These are phyloP conservation scores for Elaeagnus macrophylla DNA, from an alignment of 306 rosid genomes.

Conservation along the genomic window DNA sequence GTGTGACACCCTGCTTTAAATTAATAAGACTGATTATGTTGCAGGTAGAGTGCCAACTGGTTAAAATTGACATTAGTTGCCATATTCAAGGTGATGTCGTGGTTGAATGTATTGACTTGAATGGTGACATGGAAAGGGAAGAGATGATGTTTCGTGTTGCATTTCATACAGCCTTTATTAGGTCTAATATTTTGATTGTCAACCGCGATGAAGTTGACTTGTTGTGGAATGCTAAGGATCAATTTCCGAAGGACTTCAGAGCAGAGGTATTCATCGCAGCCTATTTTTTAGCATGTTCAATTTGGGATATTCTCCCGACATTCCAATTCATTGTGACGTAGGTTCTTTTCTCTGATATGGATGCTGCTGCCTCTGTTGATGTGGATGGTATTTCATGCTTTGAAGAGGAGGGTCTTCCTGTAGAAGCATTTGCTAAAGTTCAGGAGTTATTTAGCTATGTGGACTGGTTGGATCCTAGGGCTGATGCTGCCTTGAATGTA, in stretches of 20 bases:
- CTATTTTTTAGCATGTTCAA: slow-evolving; percentile 11
- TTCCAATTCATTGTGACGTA: slow-evolving; percentile 34
- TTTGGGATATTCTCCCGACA: slow-evolving; percentile 14
- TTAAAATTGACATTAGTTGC: slow-evolving; percentile 79
- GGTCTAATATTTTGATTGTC: slow-evolving; percentile 85
- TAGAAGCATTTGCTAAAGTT: slow-evolving; percentile 90
- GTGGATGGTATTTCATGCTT: slow-evolving; percentile 44
- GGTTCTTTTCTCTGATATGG: slow-evolving; percentile 90
- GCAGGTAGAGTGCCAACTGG: slow-evolving; percentile 80
- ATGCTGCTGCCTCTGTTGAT: slow-evolving; percentile 53
- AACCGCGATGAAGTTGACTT: slow-evolving; percentile 76
- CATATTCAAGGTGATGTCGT: slow-evolving; percentile 92
- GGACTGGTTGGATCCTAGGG: slow-evolving; percentile 78
- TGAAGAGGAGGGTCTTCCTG: slow-evolving; percentile 86
- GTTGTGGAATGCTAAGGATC: slow-evolving; percentile 71
- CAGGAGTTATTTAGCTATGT: slow-evolving; percentile 81
- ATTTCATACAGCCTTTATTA: slow-evolving; percentile 91
- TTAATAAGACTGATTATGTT: slow-evolving; percentile 19
- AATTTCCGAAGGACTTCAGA: slow-evolving; percentile 71
- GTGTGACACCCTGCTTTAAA: not conserved
- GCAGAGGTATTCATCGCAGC: slow-evolving; percentile 62
- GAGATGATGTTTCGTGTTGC: slow-evolving; percentile 75
- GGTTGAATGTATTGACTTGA: slow-evolving; percentile 65
- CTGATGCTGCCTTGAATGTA: slow-evolving; percentile 53
- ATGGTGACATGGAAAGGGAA: slow-evolving; percentile 52